These are phyloP conservation scores for Russula abietina DNA, from an alignment of 768 basidiomycete genomes.

Conservation along the genomic window DNA sequence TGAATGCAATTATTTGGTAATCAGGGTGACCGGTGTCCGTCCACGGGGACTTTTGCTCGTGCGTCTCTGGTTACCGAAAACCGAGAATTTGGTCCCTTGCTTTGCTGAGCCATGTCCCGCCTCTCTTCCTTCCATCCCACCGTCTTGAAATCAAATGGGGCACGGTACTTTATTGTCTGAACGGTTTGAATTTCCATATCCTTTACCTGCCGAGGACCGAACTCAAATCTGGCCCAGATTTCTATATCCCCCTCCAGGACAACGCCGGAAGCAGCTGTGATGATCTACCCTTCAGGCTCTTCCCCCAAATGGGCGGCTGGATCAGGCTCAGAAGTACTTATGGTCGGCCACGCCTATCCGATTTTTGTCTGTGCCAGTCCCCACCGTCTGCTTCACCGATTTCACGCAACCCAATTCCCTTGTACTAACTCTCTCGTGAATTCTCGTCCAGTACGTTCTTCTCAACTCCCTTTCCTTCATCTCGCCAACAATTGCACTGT, in stretches of 20 bases:
- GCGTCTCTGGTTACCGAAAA: constrained; percentile 11
- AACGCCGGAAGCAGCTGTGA: constrained; percentile 19
- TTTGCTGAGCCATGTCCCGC: not conserved
- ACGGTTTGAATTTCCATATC: constrained; percentile 10
- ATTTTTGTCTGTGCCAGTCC: constrained; percentile 13
- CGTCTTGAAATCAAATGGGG: constrained; percentile 15
- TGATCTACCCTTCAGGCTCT: constrained; percentile 16
- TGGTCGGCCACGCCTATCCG: constrained; percentile 14
- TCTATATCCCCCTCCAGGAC: constrained; percentile 4
- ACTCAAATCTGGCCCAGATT: constrained; percentile 15
- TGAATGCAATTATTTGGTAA: not conserved
- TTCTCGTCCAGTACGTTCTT: constrained; percentile 6
- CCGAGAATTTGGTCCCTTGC: constrained; percentile 11
- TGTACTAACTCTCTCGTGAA: not conserved
- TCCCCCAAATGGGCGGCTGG: constrained; percentile 22
- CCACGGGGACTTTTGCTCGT: constrained; percentile 5
- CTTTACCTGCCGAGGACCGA: constrained; percentile 16
- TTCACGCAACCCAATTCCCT: constrained; percentile 2
- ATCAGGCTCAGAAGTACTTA: constrained; percentile 19
- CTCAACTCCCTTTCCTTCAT: not conserved
- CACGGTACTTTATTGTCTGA: constrained; percentile 18
- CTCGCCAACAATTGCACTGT: not conserved
- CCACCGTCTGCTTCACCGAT: constrained; percentile 5
- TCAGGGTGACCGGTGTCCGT: constrained; percentile 5
- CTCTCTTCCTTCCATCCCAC: constrained; percentile 13